Evolutionary conservation across 2,329 filamentous ascomycete genomes (phyloP).

Genomic region (Colletotrichum melonis): DNA sequence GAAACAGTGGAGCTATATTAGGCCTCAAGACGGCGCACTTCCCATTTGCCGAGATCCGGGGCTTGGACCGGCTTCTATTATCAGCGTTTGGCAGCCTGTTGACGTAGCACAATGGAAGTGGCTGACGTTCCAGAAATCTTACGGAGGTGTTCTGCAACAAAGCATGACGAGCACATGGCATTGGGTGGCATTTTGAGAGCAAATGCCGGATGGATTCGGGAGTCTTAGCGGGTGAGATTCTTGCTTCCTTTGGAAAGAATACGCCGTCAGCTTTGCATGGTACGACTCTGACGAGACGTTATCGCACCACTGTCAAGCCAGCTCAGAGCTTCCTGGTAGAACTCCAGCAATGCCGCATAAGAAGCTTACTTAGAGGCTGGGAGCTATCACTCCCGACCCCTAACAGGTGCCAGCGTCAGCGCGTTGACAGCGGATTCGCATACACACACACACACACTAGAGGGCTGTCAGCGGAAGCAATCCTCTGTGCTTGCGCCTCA

Average conservation of each 20-base stretch:
- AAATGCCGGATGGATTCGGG: slow-evolving; percentile 9
- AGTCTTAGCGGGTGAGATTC: background rate
- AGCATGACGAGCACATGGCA: background rate
- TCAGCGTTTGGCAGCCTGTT: background rate
- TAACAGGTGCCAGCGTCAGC: slow-evolving; percentile 14
- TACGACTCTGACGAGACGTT: slow-evolving; percentile 11
- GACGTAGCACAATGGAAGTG: background rate
- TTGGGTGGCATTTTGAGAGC: background rate
- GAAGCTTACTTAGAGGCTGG: background rate
- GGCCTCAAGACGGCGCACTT: background rate
- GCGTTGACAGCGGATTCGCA: background rate
- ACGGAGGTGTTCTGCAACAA: background rate
- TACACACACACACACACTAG: no score
- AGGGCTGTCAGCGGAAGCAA: background rate
- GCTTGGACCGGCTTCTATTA: background rate
- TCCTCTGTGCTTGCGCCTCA: background rate
- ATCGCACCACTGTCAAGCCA: background rate
- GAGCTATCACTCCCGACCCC: background rate
- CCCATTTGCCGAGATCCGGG: background rate
- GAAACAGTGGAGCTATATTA: background rate
- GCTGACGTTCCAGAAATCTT: background rate
- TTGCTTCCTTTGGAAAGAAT: background rate
- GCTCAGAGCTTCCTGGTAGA: background rate
- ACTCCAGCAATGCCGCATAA: no score
- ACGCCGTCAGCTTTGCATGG: slow-evolving; percentile 18